Base-by-base conservation (phyloP, 1,139 yeast species). In the Chernovozyma aurita region DNA sequence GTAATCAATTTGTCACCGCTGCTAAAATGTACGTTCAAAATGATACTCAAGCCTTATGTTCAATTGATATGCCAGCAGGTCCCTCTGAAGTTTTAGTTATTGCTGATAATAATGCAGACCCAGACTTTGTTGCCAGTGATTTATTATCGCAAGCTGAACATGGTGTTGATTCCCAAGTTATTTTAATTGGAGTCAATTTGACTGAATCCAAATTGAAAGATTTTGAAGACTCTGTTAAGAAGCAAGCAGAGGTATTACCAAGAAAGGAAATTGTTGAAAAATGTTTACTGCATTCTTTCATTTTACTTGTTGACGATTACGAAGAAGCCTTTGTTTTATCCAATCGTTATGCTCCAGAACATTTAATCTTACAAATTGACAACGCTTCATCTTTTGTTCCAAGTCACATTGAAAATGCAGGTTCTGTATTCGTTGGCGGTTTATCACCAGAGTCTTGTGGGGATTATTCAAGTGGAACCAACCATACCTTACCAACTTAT, bases 61-160 rank as follows among this genome's bases (percentile, higher is more conserved):
- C 95, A 24, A 94, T 92, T 49, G 99, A 92, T 61, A 90, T 92
- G 97, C 99, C 99, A 33, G 99, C 99, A 18, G 99, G 99, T 4
- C 99, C 99, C 20, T 85, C 95, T 37, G 99, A 92, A 63, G 99
- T 92, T 13, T 72, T 92, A 44, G 97, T 92, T 14, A 73, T 92
- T 50, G 95, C 97, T 31, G 99, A 92, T 59, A 74, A 70, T 41
- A 56, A 75, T 33, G 87, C 97, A 4, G 95, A 87, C 61, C 90
- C 95, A 13, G 95, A 90, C 51, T 92, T 86, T 61, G 98, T 92
- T 26, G 98, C 97, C 17, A 79, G 92, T 49, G 99, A 92, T 57
- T 73, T 92, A 56, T 72, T 92, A 42, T 90, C 97, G 0, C 99
- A 92, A 67, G 99, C 99, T 21, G 99, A 92, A 65, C 99, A 92